Percentiles rank a stretch among this genome's conserved stretches.
Conservation (phyloP, 768 basidiomycete genomes). For the Lenzites betulinus region DNA sequence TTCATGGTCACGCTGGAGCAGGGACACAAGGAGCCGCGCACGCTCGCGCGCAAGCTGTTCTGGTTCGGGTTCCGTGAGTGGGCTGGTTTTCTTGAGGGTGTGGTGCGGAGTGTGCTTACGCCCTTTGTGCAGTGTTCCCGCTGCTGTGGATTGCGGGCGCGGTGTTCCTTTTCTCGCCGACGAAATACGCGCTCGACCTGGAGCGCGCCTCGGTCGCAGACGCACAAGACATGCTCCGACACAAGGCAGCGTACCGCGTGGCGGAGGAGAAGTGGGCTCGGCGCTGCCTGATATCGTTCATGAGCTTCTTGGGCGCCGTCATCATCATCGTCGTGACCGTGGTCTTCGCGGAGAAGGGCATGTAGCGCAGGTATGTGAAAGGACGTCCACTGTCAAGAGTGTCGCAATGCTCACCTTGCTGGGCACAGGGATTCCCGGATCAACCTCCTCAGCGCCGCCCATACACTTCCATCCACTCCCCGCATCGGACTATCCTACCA, state of each 20-base stretch:
- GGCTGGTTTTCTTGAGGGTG: too few species aligned
- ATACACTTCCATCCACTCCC: neutral
- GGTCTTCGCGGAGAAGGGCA: slow-evolving; percentile 7
- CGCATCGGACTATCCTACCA: neutral
- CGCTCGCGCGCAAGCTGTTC: slow-evolving; percentile 12
- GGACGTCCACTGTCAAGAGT: too few species aligned
- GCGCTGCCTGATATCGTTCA: slow-evolving; percentile 12
- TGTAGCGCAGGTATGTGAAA: neutral
- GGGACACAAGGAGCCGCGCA: slow-evolving; percentile 6
- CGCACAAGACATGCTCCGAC: slow-evolving; percentile 5
- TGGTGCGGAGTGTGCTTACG: neutral
- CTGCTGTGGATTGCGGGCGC: slow-evolving; percentile 14
- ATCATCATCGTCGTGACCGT: neutral
- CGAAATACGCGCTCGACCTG: slow-evolving; percentile 5
- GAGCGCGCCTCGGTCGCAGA: neutral
- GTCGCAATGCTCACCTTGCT: too few species aligned
- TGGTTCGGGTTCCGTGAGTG: slow-evolving; percentile 15
- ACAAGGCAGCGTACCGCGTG: slow-evolving; percentile 7
- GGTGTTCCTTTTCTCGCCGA: slow-evolving; percentile 4
- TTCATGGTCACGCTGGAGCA: neutral
- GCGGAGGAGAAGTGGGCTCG: slow-evolving; percentile 19
- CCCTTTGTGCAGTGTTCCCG: slow-evolving; percentile 2
- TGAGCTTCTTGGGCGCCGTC: neutral
- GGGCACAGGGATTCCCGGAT: too few species aligned
- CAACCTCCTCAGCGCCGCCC: neutral